Conservation (phyloP, 1,284 basidiomycete species). For the Naganishia albida region DNA sequence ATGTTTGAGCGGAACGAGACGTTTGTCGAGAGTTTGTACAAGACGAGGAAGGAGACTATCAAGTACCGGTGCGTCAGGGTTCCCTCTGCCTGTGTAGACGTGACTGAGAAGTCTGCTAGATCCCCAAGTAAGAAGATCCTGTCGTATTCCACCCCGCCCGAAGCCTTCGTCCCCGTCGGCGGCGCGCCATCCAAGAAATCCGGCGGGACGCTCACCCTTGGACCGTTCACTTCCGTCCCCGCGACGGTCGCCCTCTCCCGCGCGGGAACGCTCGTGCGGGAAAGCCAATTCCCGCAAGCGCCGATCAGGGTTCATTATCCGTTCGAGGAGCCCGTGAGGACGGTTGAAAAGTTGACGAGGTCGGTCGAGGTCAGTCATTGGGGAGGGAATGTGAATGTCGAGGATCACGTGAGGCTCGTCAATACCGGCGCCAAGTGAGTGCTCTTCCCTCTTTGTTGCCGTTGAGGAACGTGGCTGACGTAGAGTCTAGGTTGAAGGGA, state of each 20-base stretch:
- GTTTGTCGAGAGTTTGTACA: conserved; percentile 75
- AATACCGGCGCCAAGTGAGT: conserved; percentile 86
- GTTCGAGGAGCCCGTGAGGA: conserved; percentile 75
- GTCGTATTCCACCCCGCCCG: conserved; percentile 62
- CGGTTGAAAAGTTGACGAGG: conserved; percentile 71
- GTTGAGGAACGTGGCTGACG: too few species aligned
- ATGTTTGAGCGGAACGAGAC: conserved; percentile 70
- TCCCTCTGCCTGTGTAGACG: neutral
- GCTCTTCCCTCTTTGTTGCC: conserved; percentile 45
- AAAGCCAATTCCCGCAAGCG: conserved; percentile 60
- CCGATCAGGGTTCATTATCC: conserved; percentile 74
- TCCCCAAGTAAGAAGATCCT: conserved; percentile 57
- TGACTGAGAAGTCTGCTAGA: conserved; percentile 7
- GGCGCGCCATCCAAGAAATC: conserved; percentile 61
- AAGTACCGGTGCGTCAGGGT: conserved; percentile 69
- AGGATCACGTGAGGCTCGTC: conserved; percentile 79
- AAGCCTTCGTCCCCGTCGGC: conserved; percentile 48
- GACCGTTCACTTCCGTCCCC: conserved; percentile 76
- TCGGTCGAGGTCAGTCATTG: conserved; percentile 92
- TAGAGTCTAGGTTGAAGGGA: conserved; percentile 76
- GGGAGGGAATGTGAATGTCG: conserved; percentile 90
- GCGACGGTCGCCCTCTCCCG: conserved; percentile 56
- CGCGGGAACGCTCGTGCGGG: conserved; percentile 35
- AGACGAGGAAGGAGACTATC: conserved; percentile 75
- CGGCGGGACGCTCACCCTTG: conserved; percentile 79